Base-by-base conservation (phyloP, 441 rosid species). In the Metrosideros polymorpha region DNA sequence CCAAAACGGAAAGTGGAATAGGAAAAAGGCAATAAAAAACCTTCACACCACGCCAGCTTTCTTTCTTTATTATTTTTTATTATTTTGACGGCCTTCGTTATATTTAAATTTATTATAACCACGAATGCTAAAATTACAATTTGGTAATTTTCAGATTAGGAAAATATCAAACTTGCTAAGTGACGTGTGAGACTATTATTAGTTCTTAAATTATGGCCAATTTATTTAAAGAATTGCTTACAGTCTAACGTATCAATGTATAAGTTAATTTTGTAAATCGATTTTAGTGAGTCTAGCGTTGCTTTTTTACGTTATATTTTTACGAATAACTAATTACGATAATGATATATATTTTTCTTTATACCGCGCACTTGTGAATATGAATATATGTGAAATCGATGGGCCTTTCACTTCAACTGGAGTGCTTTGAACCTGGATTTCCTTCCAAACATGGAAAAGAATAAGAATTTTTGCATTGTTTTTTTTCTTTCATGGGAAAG, bases 31-130 rank as follows among this genome's bases (percentile, higher is more conserved):
- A 35, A 42, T 66, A 6, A 35, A 24, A 39, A 71, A 39, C 47
- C 79, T 71, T 39, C n/a, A 3, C 14, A 1, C 77, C 77, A 35
- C 13, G n/a, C 47, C 79, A 22, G n/a, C 15, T 35, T 66, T 35
- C 2, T 10, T 39, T 5, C 0, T 9, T 2, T n/a, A n/a, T 17
- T 0, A 0, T 4, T 30, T 9, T 35, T 19, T 3, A 9, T 4
- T 2, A 6, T 12, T 66, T 8, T 19, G 27, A 35, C 9, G 15
- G n/a, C 79, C 27, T 19, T 66, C 42, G 35, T 19, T 9, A 19
- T 35, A 7, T 19, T 19, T 35, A 66, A 0, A 19, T 18, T 19
- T 35, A 35, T 35, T 2, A 2, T 19, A 35, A 4, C 27, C 4
- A 24, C 7, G 2, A 19, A 2, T 4, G 7, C 27, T 45, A 19